phyloP scores from a whole-genome alignment of 1,284 basidiomycete species.

The Rhodotorula sp. region DNA sequence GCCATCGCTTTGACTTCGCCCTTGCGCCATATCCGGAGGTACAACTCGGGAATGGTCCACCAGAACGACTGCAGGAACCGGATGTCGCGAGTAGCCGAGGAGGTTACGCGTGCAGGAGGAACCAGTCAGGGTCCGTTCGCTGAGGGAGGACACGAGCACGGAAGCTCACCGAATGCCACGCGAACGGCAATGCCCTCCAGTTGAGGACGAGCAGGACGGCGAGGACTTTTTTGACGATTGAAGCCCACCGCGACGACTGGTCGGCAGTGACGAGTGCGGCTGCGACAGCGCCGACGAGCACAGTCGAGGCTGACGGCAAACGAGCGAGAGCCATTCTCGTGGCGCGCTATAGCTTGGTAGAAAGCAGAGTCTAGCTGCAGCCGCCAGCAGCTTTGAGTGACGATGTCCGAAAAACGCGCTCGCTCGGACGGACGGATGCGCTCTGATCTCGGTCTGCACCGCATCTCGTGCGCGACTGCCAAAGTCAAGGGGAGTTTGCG shows the following conservation, averaged over 20 bases:
- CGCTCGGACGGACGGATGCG: no score
- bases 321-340: conserved; percentile 12
- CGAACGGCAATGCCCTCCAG: conserved; percentile 27
- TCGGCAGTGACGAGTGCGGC: neutral
- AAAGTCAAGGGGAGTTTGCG: neutral
- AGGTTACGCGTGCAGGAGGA: neutral
- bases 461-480: no score
- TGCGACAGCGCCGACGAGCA: neutral
- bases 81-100: neutral
- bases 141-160: neutral
- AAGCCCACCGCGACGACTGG: neutral
- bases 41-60: conserved; percentile 23
- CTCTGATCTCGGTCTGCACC: no score
- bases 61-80: neutral
- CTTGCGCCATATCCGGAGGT: conserved; percentile 12
- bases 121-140: neutral
- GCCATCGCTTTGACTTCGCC: conserved; percentile 29
- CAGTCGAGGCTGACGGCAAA: conserved; percentile 14
- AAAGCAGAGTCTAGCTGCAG: no score
- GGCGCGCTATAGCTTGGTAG: no score
- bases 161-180: conserved; percentile 29
- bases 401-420: neutral
- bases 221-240: conserved; percentile 18
- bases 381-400: no score
- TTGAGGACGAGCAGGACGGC: conserved; percentile 29